phyloP scores from a whole-genome alignment of 108 stramenopile genomes.

The Nitzschia sp. region DNA sequence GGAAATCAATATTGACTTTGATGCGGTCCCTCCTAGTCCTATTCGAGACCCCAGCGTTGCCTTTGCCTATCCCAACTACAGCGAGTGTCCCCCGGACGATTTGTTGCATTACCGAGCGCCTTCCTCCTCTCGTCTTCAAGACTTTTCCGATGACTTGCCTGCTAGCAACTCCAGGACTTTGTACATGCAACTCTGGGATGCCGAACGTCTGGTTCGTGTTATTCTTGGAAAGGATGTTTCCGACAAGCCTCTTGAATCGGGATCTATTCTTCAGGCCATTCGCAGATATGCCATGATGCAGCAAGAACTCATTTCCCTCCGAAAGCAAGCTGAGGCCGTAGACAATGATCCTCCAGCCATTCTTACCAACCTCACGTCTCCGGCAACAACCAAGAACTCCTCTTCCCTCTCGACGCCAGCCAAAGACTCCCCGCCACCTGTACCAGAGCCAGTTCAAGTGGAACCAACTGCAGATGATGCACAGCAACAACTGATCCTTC shows the following conservation, averaged over 20 bases:
- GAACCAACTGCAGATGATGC: background rate
- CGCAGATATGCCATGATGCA: conserved; percentile 37
- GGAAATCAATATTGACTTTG: conserved; percentile 30
- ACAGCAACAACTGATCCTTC: background rate
- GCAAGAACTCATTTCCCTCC: conserved; percentile 31
- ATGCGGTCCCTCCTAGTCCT: conserved; percentile 37
- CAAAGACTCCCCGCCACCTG: background rate
- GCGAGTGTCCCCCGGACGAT: background rate
- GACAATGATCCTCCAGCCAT: conserved; percentile 37
- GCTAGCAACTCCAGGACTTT: conserved; percentile 1
- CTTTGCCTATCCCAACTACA: background rate
- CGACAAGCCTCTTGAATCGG: conserved; percentile 12
- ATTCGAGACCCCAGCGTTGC: conserved; percentile 28
- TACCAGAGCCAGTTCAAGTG: background rate
- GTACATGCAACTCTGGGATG: conserved; percentile 34
- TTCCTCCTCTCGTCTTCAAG: background rate
- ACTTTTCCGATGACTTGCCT: conserved; percentile 13
- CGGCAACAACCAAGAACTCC: conserved; percentile 13
- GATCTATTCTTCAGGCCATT: conserved; percentile 34
- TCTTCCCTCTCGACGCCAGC: conserved; percentile 15
- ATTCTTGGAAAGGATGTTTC: conserved; percentile 20
- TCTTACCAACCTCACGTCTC: conserved; percentile 30
- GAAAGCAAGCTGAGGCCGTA: conserved; percentile 18
- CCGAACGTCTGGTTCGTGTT: conserved; percentile 33
- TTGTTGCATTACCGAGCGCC: background rate